Evolutionary conservation across 345 rosid genomes (phyloP), one percentile per base, ranked within the genome.

Genomic region (Passiflora organensis): DNA sequence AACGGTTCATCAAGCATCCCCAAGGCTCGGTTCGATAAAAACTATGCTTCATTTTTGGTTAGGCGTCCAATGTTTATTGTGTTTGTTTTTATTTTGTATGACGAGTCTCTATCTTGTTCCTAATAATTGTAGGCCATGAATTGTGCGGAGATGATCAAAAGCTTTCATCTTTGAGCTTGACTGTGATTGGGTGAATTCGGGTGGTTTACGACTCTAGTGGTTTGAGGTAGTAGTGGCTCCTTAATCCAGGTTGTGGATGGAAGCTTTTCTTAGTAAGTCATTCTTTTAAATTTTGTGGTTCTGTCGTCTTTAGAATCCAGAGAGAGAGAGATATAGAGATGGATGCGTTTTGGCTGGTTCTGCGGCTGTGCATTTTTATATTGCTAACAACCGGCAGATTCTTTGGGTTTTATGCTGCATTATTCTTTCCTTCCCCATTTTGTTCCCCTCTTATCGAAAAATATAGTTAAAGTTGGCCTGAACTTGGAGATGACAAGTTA

Each of bases 181-280:
- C 34, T 46, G 55, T 43, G 64, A 59, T 23, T 39, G 13, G 28
- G 22, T 18, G 28, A 18, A 39, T 44, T 50, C 17, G 37, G 24
- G 34, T 17, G 28, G 14, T 20, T 32, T 5, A 16, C 24, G 1
- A 46, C 3, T 19, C 11, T 48, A 21, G 51, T 2, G 32, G 51
- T 17, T 15, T 59, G 6, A 9, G 1, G 43, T 41, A 4, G 43
- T 41, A 11, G 43, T 41, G 34, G 34, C 34, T 28, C 34, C 51
- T 0, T 16, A 17, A 34, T 59, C 19, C 28, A 15, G n/a, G n/a
- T 51, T 55, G 68, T 73, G 74, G 74, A 48, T 62, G 56, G 56
- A 66, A 53, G 46, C 52, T 56, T 60, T 72, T 75, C 63, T 22
- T 10, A 68, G 78, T 76, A 59, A 63, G 71, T 43, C 47, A 18